Conservation (phyloP, 371 early-diverging fungal genomes). For the Mucor indicus region DNA sequence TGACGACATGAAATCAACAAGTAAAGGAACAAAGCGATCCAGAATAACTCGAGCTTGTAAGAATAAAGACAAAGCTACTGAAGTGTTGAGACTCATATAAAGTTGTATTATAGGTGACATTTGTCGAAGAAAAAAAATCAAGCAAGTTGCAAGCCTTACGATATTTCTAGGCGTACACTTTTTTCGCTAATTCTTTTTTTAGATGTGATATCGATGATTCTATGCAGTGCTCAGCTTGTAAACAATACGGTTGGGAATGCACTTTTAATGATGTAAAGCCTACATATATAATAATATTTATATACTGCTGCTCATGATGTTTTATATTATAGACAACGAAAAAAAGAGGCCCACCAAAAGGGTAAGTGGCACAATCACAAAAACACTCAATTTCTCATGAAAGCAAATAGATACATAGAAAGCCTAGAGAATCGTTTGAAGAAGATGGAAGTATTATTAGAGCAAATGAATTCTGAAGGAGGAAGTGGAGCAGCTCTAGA, state of each 20-base stretch:
- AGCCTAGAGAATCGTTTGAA: slow-evolving; percentile 39
- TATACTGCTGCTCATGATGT: no score
- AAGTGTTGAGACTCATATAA: not conserved
- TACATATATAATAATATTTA: no score
- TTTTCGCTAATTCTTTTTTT: slow-evolving; percentile 1
- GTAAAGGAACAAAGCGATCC: slow-evolving; percentile 19
- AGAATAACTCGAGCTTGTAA: slow-evolving; percentile 37
- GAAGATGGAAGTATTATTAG: slow-evolving; percentile 39
- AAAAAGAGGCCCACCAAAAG: slow-evolving; percentile 36
- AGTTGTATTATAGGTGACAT: slow-evolving; percentile 30
- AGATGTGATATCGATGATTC: slow-evolving; percentile 40
- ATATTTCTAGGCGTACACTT: not conserved
- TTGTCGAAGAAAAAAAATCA: slow-evolving; percentile 46
- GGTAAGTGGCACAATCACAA: slow-evolving; percentile 14
- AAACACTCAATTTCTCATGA: not conserved
- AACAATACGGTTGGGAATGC: slow-evolving; percentile 46
- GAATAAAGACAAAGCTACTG: no score
- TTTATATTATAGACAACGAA: slow-evolving; percentile 15
- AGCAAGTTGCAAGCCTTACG: no score
- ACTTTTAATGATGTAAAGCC: slow-evolving; percentile 49
- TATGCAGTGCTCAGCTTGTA: slow-evolving; percentile 35
- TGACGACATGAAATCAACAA: not conserved
- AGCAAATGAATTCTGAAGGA: slow-evolving; percentile 22
- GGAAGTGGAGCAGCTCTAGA: no score
- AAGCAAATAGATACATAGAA: slow-evolving; percentile 34